Evolutionary conservation across 1,139 yeast species (phyloP), one percentile per base, ranked within the genome.

Genomic region (Scheffersomyces segobiensis): DNA sequence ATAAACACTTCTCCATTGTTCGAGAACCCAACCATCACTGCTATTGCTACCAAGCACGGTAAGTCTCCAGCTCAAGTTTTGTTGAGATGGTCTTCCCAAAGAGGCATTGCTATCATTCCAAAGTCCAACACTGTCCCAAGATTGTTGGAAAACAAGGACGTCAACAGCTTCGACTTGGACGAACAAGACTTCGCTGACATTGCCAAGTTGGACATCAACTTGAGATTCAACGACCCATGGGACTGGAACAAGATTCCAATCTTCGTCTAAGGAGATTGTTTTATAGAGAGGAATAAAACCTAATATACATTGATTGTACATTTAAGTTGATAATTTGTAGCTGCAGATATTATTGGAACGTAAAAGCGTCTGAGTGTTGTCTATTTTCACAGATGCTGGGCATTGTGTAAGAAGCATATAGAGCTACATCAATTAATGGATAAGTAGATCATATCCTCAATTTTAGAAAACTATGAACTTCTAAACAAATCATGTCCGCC

Each of bases 161-260:
- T 87, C 63, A 83, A 84, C 65, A 82, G 82, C 60, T 80, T 86
- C 65, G 82, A 84, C 55, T 79, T 87, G 68, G 65, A 85, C 32
- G 72, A 82, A n/a, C 83, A 75, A 10, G 93, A 89, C 59, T 63
- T 89, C 52, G 75, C 76, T 14, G 72, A 74, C 19, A 87, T 89
- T 63, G 74, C 82, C 46, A 73, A 73, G 53, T 82, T 92, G 71
- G 90, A 93, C 74, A 81, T 79, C 63, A 82, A 83, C 66, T 80
- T 91, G 65, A 86, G 97, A 77, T 91, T 92, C 80, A 92, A 92
- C 74, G 91, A 92, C 71, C 96, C 97, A 61, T 87, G 87, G 84
- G 85, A 79, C 67, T 90, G 96, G 96, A 83, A 82, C 64, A 77
- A 80, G 62, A 77, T 81, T 65, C 87, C 88, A 59, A 81, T 80